phyloP scores from a whole-genome alignment of 306 rosid species.

The Quercus rubra region DNA sequence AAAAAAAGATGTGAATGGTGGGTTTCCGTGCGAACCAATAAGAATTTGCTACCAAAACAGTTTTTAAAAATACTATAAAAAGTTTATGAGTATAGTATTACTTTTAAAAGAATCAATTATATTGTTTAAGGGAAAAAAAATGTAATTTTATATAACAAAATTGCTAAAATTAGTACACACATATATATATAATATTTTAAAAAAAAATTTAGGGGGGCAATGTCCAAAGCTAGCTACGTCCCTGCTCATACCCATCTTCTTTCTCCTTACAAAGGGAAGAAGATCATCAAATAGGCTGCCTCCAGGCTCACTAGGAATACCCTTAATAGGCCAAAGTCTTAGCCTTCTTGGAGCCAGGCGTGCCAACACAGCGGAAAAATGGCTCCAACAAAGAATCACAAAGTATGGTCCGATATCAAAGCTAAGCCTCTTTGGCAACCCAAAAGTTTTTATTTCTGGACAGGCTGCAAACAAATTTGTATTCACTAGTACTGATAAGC shows the following conservation, averaged over 20 bases:
- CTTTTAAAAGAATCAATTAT: too few species aligned
- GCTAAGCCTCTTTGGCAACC: slow-evolving; percentile 48
- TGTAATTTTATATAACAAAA: too few species aligned
- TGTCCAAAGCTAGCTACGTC: too few species aligned
- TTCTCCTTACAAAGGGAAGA: slow-evolving; percentile 37
- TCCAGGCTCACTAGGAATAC: slow-evolving; percentile 77
- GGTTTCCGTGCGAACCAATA: too few species aligned
- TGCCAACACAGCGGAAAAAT: slow-evolving; percentile 59
- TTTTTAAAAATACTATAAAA: too few species aligned
- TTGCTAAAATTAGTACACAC: too few species aligned
- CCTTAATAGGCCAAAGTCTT: slow-evolving; percentile 66
- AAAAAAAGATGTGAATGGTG: too few species aligned
- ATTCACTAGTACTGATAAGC: slow-evolving; percentile 1
- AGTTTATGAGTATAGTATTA: too few species aligned
- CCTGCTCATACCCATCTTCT: slow-evolving; percentile 36
- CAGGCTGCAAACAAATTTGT: slow-evolving; percentile 42
- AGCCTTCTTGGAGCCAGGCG: slow-evolving; percentile 55
- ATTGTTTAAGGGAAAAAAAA: too few species aligned
- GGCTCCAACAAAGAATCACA: slow-evolving; percentile 36
- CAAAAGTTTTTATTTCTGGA: slow-evolving; percentile 40
- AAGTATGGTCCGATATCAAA: slow-evolving; percentile 44
- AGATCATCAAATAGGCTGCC: slow-evolving; percentile 48
- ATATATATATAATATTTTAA: too few species aligned
- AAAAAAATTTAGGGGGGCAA: too few species aligned
- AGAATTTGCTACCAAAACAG: too few species aligned